A percentile compares a stretch with the other conserved stretches of the same genome.
Evolutionary conservation across 2,329 filamentous ascomycete species (phyloP).

Genomic region (Neospermospora avenae): DNA sequence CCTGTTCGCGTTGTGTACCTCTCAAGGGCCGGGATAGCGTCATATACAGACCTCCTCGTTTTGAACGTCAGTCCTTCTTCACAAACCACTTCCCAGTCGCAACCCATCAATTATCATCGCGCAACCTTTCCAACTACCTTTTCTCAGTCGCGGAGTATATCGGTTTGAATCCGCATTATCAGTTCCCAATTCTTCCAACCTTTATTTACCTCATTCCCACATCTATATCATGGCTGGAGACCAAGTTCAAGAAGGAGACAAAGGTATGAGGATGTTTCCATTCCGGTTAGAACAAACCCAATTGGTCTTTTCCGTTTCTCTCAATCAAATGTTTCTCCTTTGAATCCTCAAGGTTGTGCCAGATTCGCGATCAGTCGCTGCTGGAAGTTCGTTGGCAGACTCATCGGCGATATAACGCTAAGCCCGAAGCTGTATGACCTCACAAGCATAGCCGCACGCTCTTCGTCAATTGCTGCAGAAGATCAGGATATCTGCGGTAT

Average conservation of each 20-base stretch:
- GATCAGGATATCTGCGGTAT: not conserved
- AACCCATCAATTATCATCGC: constrained; percentile 24
- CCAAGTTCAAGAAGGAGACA: constrained; percentile 48
- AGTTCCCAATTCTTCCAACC: not conserved
- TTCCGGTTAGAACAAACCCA: not conserved
- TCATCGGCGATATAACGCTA: not conserved
- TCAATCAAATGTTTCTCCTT: not conserved
- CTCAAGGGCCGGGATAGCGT: constrained; percentile 5
- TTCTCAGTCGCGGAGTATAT: constrained; percentile 17
- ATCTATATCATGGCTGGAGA: constrained; percentile 42
- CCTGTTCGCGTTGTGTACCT: not conserved
- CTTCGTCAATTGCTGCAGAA: not conserved
- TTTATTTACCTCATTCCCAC: constrained; percentile 27
- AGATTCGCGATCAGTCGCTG: not conserved
- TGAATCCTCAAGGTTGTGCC: not conserved
- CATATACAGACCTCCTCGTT: constrained; percentile 18
- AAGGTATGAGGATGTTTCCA: constrained; percentile 38
- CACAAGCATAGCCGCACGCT: not conserved
- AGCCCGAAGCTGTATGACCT: not conserved
- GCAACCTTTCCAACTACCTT: constrained; percentile 13
- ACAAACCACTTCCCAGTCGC: constrained; percentile 20
- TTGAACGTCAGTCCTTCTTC: constrained; percentile 20
- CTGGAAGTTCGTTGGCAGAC: not conserved
- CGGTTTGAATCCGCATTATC: not conserved
- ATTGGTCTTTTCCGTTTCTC: not conserved